Conservation (phyloP, 306 rosid species). For the Rosa multiflora region DNA sequence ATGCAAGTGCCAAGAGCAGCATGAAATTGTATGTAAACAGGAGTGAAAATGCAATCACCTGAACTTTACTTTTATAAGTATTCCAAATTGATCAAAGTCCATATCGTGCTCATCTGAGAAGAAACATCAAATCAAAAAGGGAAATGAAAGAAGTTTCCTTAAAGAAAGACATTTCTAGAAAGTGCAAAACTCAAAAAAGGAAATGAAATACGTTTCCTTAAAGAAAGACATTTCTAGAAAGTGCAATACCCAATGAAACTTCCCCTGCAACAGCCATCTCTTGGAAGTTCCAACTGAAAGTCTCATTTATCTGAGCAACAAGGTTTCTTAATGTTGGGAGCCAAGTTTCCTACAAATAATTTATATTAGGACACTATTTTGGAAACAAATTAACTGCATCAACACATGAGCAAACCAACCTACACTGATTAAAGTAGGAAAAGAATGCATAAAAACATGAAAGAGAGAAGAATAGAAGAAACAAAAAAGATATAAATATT, state of each 20-base stretch:
- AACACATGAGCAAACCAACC: background rate
- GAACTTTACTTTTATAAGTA: constrained; percentile 92
- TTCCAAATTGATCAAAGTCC: constrained; percentile 85
- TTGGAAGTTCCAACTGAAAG: constrained; percentile 77
- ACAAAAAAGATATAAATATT: background rate
- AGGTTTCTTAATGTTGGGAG: constrained; percentile 85
- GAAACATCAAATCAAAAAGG: constrained; percentile 26
- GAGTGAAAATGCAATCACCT: constrained; percentile 51
- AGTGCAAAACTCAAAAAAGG: constrained; percentile 17
- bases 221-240: constrained; percentile 13
- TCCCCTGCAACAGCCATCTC: constrained; percentile 99
- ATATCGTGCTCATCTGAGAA: constrained; percentile 82
- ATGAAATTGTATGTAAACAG: background rate
- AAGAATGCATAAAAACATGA: background rate
- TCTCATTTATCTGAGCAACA: constrained; percentile 83
- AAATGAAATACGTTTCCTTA: constrained; percentile 10
- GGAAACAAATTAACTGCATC: background rate
- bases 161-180: constrained; percentile 9
- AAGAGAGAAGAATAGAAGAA: background rate
- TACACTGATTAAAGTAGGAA: background rate
- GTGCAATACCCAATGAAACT: constrained; percentile 69
- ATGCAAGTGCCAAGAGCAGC: constrained; percentile 5
- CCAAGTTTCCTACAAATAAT: constrained; percentile 66
- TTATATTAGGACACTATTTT: background rate
- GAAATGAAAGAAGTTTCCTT: constrained; percentile 10